Evolutionary conservation across 2,329 filamentous ascomycete genomes (phyloP), one percentile per base, ranked within the genome.

Genomic region (Fusarium acutatum): DNA sequence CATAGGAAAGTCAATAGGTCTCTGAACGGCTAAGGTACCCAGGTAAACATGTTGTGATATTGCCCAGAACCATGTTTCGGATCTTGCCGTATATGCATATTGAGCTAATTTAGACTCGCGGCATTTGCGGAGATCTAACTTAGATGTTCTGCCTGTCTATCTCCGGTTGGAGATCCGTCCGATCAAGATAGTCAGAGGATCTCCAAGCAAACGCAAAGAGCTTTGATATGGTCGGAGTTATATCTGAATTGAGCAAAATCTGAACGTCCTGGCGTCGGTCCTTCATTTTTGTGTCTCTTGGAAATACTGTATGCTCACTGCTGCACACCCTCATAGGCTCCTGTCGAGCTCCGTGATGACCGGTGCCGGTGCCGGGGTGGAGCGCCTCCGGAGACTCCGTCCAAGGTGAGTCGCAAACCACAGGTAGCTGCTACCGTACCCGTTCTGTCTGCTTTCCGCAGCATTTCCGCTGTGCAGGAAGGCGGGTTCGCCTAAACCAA

Each of bases 401-500:
- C 34, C 34, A 30, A 15, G 32, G 38, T 46, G 34, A 59, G 32
- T 34, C 17, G 60, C 22, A 30, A n/a, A 49, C 28, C 24, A 24
- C 49, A 52, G n/a, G 30, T 22, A 34, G n/a, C 30, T 50, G 56
- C 37, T 56, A 52, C 64, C 17, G 64, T 69, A 62, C 47, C 56
- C 41, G 41, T 32, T n/a, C 47, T 50, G 32, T 15, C 59, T 50
- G 17, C 32, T 50, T 54, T 50, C 46, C 56, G 64, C 64, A 54
- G 30, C 22, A 54, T 49, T 68, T 68, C 65, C 65, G 56, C 64
- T 28, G 37, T 30, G 24, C n/a, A 59, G 28, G 47, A 34, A 24
- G 32, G 49, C 49, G n/a, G 30, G 60, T 64, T 74, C 58, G 69
- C 65, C 63, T 69, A 63, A 59, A 64, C 60, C 62, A 64, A 64